Evolutionary conservation across 139 green algal species (phyloP), one percentile per base, ranked within the genome.

Genomic region (Picochlorum sp.): DNA sequence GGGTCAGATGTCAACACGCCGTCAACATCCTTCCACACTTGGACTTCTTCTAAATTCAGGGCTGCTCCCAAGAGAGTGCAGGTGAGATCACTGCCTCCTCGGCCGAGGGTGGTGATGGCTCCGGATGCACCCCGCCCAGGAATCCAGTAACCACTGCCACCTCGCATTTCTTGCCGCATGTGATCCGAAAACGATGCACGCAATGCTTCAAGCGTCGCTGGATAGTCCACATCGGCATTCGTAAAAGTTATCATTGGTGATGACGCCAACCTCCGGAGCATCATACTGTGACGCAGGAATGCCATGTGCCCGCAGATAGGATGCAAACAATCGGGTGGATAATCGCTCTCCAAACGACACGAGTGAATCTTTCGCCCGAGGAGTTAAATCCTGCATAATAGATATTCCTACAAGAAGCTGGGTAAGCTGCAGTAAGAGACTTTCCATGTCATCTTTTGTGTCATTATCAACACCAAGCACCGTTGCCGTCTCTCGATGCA

Each of bases 11-110:
- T 97, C 62, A 99, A 74, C 66, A 99, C 89, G n/a, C 90, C 94
- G 57, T 99, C 92, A 20, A 99, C 93, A 45, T 99, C 93, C 74
- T 99, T 99, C 93, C 93, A 99, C 28, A 99, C 93, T 72, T 94
- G 86, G 11, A 96, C 88, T 70, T 97, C 90, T 11, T 65, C 10
- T 21, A 97, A 58, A 5, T 66, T 70, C 49, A 97, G 67, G 8
- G 90, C 88, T 10, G 85, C 83, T 15, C 94, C 94, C 23, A 99
- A 81, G 23, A 97, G 80, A 4, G 94, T 98, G 45, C 90, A 92
- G 2, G 87, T 96, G 18, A 99, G 74, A 67, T 99, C 94, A 20
- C 75, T 90, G 63, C 94, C 94, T 11, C 94, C 94, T 13, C 94
- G 79, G 11, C 94, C 94, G 51, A 99, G 80, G 0, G 94, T 99